A percentile compares a stretch with the other conserved stretches of the same genome.
Conservation (phyloP, 2,329 filamentous ascomycete genomes). For the Huntiella omanensis region DNA sequence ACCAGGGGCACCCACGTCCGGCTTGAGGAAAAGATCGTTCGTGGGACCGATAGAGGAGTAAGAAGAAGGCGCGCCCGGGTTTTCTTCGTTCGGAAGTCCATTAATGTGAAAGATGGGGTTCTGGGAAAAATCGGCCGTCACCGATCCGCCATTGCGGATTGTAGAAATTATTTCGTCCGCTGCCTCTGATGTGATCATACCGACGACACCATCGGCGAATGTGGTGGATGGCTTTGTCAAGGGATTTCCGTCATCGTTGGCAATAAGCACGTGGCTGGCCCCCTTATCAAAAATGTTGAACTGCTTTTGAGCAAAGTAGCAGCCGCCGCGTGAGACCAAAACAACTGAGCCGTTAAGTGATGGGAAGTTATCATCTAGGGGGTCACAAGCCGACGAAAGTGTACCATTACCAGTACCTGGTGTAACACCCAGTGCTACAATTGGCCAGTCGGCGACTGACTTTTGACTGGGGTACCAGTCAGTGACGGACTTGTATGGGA, state of each 20-base stretch:
- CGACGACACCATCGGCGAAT: conserved; percentile 14
- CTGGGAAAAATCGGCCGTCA: conserved; percentile 24
- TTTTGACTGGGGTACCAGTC: neutral
- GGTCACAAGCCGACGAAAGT: neutral
- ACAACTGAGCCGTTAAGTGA: conserved; percentile 34
- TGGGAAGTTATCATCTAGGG: neutral
- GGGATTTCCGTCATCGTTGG: conserved; percentile 28
- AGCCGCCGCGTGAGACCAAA: conserved; percentile 38
- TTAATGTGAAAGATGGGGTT: conserved; percentile 3
- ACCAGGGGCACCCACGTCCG: conserved; percentile 30
- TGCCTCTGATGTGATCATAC: conserved; percentile 23
- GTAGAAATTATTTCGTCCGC: conserved; percentile 20
- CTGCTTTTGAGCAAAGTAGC: conserved; percentile 35
- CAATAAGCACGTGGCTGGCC: conserved; percentile 41
- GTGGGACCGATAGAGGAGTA: conserved; percentile 34
- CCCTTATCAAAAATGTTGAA: conserved; percentile 32
- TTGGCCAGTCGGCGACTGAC: neutral
- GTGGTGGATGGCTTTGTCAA: conserved; percentile 9
- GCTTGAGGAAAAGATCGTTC: conserved; percentile 31
- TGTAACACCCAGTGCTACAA: neutral
- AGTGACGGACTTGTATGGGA: neutral
- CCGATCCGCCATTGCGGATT: conserved; percentile 15
- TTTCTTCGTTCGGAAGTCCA: conserved; percentile 14
- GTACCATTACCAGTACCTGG: neutral
- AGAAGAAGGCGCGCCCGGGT: conserved; percentile 23